Evolutionary conservation across 2,329 filamentous ascomycete genomes (phyloP).

Genomic region (Diaporthe humulicola): DNA sequence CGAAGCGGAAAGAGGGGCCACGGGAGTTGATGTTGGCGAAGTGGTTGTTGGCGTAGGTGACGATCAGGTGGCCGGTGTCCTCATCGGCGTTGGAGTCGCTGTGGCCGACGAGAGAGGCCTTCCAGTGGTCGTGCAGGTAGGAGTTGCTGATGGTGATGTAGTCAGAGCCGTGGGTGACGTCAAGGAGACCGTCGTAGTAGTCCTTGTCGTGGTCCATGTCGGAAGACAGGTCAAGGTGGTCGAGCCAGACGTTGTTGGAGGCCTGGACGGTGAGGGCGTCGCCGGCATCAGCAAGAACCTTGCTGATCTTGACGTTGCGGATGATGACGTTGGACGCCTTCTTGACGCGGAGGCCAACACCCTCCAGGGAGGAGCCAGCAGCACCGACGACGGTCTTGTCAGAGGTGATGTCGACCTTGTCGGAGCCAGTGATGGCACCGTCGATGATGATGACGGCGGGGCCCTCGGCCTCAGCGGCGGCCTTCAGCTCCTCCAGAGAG

Average conservation of each 20-base stretch:
- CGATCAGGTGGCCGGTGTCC: slow-evolving; percentile 71
- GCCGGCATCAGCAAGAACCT: slow-evolving; percentile 67
- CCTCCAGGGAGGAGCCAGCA: slow-evolving; percentile 53
- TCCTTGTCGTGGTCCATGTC: slow-evolving; percentile 74
- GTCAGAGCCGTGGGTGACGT: slow-evolving; percentile 73
- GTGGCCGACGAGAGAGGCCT: slow-evolving; percentile 72
- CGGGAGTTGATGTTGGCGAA: slow-evolving; percentile 75
- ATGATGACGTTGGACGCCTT: slow-evolving; percentile 70
- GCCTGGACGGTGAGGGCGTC: slow-evolving; percentile 72
- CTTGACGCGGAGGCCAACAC: slow-evolving; percentile 66
- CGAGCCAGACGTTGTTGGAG: slow-evolving; percentile 74
- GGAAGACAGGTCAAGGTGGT: slow-evolving; percentile 75
- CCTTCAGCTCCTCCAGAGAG: slow-evolving; percentile 61
- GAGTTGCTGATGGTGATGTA: slow-evolving; percentile 66
- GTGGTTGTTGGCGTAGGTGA: slow-evolving; percentile 76
- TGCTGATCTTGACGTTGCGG: slow-evolving; percentile 71
- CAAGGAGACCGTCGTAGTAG: slow-evolving; percentile 77
- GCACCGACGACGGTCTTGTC: slow-evolving; percentile 66
- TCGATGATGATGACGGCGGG: slow-evolving; percentile 60
- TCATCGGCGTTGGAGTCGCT: slow-evolving; percentile 69
- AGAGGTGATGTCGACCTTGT: slow-evolving; percentile 59
- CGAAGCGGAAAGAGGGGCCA: slow-evolving; percentile 74
- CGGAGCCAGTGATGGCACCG: slow-evolving; percentile 57
- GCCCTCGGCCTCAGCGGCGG: slow-evolving; percentile 61
- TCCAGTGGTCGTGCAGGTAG: slow-evolving; percentile 66